Percentiles rank a stretch among this genome's conserved stretches.
phyloP scores from a whole-genome alignment of 345 rosid genomes.

The Hibiscus syriacus region DNA sequence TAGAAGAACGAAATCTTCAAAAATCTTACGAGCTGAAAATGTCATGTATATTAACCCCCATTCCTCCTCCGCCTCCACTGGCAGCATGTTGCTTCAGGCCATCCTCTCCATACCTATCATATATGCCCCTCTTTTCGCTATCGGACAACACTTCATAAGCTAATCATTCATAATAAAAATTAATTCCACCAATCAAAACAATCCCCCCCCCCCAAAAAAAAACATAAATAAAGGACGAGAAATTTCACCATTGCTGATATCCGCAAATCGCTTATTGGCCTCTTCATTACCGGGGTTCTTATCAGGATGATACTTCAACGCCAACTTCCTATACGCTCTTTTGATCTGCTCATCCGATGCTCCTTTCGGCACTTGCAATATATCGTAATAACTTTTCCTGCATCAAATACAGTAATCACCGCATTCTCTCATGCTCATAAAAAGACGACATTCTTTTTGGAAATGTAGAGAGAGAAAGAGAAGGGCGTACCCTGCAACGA shows the following conservation, averaged over 20 bases:
- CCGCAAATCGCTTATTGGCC: constrained; percentile 79
- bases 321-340: too few species aligned
- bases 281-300: constrained; percentile 96
- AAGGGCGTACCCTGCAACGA: constrained; percentile 46
- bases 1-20: background rate
- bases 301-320: too few species aligned
- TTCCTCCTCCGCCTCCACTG: constrained; percentile 69
- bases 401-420: constrained; percentile 1
- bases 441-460: background rate
- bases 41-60: constrained; percentile 61
- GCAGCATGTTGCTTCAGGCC: constrained; percentile 95
- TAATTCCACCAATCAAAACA: background rate
- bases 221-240: background rate
- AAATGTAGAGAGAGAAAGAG: background rate
- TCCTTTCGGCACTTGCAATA: constrained; percentile 80
- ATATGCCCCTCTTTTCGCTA: constrained; percentile 72
- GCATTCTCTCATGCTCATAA: background rate
- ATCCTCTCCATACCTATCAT: constrained; percentile 91
- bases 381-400: constrained; percentile 90
- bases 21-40: constrained; percentile 50
- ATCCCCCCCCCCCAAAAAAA: background rate
- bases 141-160: constrained; percentile 97
- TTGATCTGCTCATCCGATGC: constrained; percentile 98
- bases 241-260: constrained; percentile 75
- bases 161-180: constrained; percentile 15